Base-by-base conservation (phyloP, 106 monocot genomes). In the Dioscorea dumetorum region DNA sequence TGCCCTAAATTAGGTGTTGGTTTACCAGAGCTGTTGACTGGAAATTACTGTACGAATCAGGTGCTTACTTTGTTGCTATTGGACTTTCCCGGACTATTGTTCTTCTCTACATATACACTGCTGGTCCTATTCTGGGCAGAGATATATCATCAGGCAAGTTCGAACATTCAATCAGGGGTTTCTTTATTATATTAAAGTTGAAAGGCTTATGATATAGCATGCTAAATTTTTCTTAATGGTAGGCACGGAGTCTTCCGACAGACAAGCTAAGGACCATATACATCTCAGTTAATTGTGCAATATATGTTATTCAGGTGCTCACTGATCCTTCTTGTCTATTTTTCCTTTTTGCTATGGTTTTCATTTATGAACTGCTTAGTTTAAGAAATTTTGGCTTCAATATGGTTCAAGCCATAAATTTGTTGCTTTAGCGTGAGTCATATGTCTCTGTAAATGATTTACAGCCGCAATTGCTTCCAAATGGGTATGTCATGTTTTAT, bases 41-140 rank as follows among this genome's bases (percentile, higher is more conserved):
- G 41, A 41, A 10, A 41, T 6, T 41, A 5, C 41, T 41, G 6
- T 41, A 41, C 10, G 41, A 41, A 73, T 9, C 79, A 95, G 95
- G 95, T 95, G 4, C 62, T 86, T 31, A 84, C 81, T 35, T 66
- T 82, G 33, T 63, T 84, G 14, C 31, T 95, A 52, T 59, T 91
- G 77, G 91, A 88, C 52, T 72, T 95, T 75, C 95, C 95, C 41
- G 95, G 88, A 33, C 56, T 90, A 23, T 66, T 95, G 22, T 95
- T 95, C 78, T 91, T 95, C 81, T 91, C 95, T 48, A 95, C 95
- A 24, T 95, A 91, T 78, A 88, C 91, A 19, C 60, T 94, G n/a
- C 94, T 94, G 68, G 91, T 95, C 68, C 82, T 95, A 54, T 91
- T 95, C 79, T 95, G 95, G 95, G 95, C 95, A 59, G 95, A 95